These are phyloP conservation scores for Phytophthora europaea DNA, from an alignment of 352 stramenopile genomes.

Conservation along the genomic window DNA sequence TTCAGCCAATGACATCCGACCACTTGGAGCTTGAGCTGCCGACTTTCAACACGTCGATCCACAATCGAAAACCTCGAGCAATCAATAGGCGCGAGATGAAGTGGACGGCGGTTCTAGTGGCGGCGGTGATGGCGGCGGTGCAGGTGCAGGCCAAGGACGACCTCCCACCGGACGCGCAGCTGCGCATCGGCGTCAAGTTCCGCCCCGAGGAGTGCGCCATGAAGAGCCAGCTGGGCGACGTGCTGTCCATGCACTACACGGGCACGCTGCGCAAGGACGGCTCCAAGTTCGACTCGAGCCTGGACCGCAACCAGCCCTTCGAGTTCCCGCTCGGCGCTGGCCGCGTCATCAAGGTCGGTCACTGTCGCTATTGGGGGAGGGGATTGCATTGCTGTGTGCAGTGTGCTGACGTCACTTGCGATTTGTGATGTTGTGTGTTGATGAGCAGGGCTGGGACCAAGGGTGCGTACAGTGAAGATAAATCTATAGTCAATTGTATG, in stretches of 20 bases:
- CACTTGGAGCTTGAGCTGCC: constrained; percentile 27
- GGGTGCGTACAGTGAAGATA: constrained; percentile 50
- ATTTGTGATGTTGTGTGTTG: constrained; percentile 9
- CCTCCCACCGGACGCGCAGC: constrained; percentile 67
- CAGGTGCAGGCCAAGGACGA: constrained; percentile 78
- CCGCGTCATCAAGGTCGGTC: constrained; percentile 94
- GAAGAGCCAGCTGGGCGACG: constrained; percentile 85
- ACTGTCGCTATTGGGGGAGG: not conserved
- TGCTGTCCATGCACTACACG: constrained; percentile 97
- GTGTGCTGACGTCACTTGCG: constrained; percentile 5
- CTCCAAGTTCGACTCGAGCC: constrained; percentile 97
- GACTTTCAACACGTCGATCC: not conserved
- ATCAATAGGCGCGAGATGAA: constrained; percentile 56
- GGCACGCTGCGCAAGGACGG: constrained; percentile 96
- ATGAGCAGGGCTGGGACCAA: constrained; percentile 81
- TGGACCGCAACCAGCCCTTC: constrained; percentile 94
- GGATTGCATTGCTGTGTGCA: not conserved
- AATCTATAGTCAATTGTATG: not conserved
- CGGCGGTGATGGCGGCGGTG: constrained; percentile 43
- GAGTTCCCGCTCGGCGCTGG: constrained; percentile 95
- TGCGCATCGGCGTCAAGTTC: constrained; percentile 86
- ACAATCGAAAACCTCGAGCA: constrained; percentile 28
- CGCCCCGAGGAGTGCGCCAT: constrained; percentile 71
- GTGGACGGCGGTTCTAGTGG: constrained; percentile 55
- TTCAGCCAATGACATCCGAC: constrained; percentile 57